Evolutionary conservation across 2,329 filamentous ascomycete species (phyloP).

Genomic region (Botrytis porri): DNA sequence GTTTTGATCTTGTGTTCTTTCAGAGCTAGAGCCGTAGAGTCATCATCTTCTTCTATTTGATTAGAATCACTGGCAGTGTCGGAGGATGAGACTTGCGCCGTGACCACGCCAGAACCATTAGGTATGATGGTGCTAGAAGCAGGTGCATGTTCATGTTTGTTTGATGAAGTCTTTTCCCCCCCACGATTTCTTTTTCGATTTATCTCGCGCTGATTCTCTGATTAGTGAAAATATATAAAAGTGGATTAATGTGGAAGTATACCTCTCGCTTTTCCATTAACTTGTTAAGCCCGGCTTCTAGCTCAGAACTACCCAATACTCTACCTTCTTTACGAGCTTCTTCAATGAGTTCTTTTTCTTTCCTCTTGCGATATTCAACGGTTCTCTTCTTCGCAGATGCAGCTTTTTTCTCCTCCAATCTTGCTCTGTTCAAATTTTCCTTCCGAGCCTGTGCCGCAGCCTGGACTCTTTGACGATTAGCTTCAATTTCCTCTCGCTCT

Average conservation of each 20-base stretch:
- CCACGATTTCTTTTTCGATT: background rate
- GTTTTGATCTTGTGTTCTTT: background rate
- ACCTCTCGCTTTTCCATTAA: conserved; percentile 21
- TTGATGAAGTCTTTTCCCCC: background rate
- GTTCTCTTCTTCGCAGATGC: background rate
- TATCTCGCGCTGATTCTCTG: background rate
- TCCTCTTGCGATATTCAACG: background rate
- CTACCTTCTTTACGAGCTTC: conserved; percentile 8
- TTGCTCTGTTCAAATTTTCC: background rate
- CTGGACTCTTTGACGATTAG: background rate
- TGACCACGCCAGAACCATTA: background rate
- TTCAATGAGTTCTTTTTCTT: background rate
- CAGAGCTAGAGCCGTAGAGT: background rate
- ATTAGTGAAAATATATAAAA: conserved; percentile 4
- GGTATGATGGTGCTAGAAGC: too few species aligned
- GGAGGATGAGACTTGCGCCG: background rate
- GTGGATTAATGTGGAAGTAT: background rate
- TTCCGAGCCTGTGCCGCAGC: background rate
- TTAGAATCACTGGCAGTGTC: background rate
- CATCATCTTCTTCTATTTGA: background rate
- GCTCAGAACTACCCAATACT: background rate
- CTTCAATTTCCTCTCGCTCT: conserved; percentile 4
- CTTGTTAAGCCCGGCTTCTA: conserved; percentile 10
- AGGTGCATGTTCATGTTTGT: background rate
- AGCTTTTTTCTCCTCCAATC: background rate